phyloP scores from a whole-genome alignment of 2,329 filamentous ascomycete species.

The Botryotinia convoluta region DNA sequence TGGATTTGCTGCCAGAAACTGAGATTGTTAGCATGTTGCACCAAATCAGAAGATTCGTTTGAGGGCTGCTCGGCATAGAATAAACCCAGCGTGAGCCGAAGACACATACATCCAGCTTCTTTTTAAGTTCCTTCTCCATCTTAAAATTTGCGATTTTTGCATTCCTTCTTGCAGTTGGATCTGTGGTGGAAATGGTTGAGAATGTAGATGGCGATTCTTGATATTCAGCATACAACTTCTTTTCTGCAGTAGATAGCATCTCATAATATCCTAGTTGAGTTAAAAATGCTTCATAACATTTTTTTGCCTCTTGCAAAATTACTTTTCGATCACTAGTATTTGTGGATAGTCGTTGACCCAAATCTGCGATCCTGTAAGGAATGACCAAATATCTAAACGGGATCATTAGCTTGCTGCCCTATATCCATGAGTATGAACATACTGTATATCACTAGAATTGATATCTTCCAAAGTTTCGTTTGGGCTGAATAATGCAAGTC shows the following conservation, averaged over 20 bases:
- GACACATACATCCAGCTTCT: conserved; percentile 67
- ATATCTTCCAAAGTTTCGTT: conserved; percentile 91
- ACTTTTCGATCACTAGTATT: conserved; percentile 53
- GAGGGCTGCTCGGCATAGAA: neutral
- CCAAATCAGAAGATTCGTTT: neutral
- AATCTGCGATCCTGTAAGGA: conserved; percentile 75
- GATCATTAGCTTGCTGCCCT: neutral
- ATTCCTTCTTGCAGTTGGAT: conserved; percentile 69
- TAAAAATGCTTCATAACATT: conserved; percentile 76
- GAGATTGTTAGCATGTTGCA: conserved; percentile 34
- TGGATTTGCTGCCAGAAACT: conserved; percentile 60
- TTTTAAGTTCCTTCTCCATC: conserved; percentile 80
- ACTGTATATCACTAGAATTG: conserved; percentile 79
- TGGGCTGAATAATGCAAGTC: conserved; percentile 79
- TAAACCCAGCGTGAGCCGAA: conserved; percentile 33
- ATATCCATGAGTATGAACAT: conserved; percentile 30
- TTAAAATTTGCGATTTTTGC: conserved; percentile 84
- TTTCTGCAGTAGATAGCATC: conserved; percentile 63
- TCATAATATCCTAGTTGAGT: conserved; percentile 75
- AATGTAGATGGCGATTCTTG: conserved; percentile 70
- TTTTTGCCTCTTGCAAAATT: conserved; percentile 61
- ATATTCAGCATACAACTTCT: conserved; percentile 70
- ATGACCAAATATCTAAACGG: conserved; percentile 67
- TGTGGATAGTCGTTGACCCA: conserved; percentile 65
- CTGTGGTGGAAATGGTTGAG: conserved; percentile 61